phyloP scores from a whole-genome alignment of 148 eudicot genomes.

The Rheum nobile region DNA sequence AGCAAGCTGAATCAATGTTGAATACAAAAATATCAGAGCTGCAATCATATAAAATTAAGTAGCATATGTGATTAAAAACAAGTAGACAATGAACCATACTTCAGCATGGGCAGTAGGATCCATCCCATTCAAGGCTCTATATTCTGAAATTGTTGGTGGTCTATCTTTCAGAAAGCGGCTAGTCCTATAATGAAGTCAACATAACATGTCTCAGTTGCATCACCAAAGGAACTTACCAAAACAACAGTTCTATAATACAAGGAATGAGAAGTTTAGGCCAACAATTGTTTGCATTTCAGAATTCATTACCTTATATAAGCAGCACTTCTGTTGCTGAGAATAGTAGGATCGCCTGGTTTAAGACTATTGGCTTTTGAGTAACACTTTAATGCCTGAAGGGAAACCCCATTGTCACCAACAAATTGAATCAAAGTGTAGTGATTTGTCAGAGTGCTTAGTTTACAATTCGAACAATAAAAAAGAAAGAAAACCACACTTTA shows the following conservation, averaged over 20 bases:
- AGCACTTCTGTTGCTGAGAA: conserved; percentile 84
- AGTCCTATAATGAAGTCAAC: conserved; percentile 30
- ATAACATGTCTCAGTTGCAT: not conserved
- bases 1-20: conserved; percentile 59
- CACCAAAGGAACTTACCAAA: not conserved
- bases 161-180: conserved; percentile 60
- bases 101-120: conserved; percentile 92
- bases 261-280: not conserved
- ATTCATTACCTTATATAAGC: conserved; percentile 68
- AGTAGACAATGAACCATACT: conserved; percentile 32
- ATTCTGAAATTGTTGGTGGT: conserved; percentile 65
- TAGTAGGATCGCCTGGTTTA: conserved; percentile 66
- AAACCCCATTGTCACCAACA: not conserved
- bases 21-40: not conserved
- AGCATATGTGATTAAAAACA: not conserved
- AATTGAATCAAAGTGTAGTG: not conserved
- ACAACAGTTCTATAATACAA: not conserved
- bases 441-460: not conserved
- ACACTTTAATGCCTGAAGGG: conserved; percentile 58
- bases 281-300: not conserved
- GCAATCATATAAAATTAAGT: not conserved
- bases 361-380: conserved; percentile 72
- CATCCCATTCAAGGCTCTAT: conserved; percentile 65
- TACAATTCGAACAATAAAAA: not conserved
- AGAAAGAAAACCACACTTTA: not conserved